Evolutionary conservation across 2,329 filamentous ascomycete genomes (phyloP), one percentile per base, ranked within the genome.

Genomic region (Orbilia brochopaga): DNA sequence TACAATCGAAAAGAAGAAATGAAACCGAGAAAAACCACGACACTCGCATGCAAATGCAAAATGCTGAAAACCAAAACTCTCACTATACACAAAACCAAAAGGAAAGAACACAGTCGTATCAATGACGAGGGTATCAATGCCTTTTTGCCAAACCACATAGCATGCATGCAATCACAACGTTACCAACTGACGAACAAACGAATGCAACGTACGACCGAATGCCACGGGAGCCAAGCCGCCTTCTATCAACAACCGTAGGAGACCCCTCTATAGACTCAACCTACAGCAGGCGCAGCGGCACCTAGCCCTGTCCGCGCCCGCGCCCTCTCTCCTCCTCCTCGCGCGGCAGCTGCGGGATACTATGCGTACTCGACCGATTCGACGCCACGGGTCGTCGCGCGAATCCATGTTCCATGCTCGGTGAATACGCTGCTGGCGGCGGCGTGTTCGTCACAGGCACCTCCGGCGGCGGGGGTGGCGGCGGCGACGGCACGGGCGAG

Each of bases 71-170:
- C 11, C n/a, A 58, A 50, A 27, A 58, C 23, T 62, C 30, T 51
- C 8, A 19, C 44, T 48, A 23, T 48, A 40, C 30, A 17, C 56
- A 17, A 55, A 58, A 59, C 27, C 24, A 55, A 48, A 48, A 48
- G 44, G 44, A 48, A 48, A 48, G 24, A 51, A 60, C 30, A 59
- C 54, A 60, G 35, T 40, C 50, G 44, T 48, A 48, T 19, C 17
- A 48, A 59, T 57, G 37, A 65, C 50, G 54, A 65, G 67, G 67
- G 67, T 72, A 72, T 72, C 67, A 55, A 72, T 72, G 67, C 60
- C 55, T 65, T 72, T 67, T 65, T 62, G 30, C 42, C 27, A 37
- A 4, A 51, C 54, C 64, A 72, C 54, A 56, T n/a, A 54, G 53
- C 44, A 44, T 53, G 37, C 35, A 5, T 37, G 51, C 51, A 32